Evolutionary conservation across 1,139 yeast species (phyloP).

Genomic region (Candida labiduridarum): DNA sequence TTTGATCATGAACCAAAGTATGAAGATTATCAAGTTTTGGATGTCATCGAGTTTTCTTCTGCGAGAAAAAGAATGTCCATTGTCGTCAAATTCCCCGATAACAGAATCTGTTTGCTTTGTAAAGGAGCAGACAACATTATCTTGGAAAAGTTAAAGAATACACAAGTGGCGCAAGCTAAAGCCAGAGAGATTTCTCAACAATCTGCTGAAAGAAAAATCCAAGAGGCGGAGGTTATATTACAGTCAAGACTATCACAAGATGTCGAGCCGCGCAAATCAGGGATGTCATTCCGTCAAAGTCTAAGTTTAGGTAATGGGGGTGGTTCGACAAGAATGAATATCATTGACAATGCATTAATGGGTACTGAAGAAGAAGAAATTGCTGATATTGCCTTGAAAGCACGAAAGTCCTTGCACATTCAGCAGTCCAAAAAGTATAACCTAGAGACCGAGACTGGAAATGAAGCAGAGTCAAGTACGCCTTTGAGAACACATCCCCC

Average conservation of each 20-base stretch:
- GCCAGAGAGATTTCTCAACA: conserved; percentile 63
- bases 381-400: conserved; percentile 57
- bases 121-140: conserved; percentile 98
- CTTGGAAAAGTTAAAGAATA: conserved; percentile 66
- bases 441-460: conserved; percentile 22
- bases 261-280: conserved; percentile 28
- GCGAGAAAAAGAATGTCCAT: conserved; percentile 93
- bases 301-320: conserved; percentile 23
- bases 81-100: conserved; percentile 78
- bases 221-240: conserved; percentile 80
- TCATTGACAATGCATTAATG: conserved; percentile 60
- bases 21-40: conserved; percentile 74
- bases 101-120: conserved; percentile 75
- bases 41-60: conserved; percentile 83
- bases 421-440: conserved; percentile 64
- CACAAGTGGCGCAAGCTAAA: conserved; percentile 61
- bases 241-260: conserved; percentile 48
- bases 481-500: background rate
- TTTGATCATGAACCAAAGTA: conserved; percentile 62
- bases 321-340: conserved; percentile 34
- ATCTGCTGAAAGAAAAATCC: conserved; percentile 65
- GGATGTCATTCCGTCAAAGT: conserved; percentile 36
- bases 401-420: conserved; percentile 64
- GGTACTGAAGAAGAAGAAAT: conserved; percentile 58
- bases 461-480: background rate